Evolutionary conservation across 2,329 filamentous ascomycete species (phyloP).

Genomic region (Aspergillus piperis): DNA sequence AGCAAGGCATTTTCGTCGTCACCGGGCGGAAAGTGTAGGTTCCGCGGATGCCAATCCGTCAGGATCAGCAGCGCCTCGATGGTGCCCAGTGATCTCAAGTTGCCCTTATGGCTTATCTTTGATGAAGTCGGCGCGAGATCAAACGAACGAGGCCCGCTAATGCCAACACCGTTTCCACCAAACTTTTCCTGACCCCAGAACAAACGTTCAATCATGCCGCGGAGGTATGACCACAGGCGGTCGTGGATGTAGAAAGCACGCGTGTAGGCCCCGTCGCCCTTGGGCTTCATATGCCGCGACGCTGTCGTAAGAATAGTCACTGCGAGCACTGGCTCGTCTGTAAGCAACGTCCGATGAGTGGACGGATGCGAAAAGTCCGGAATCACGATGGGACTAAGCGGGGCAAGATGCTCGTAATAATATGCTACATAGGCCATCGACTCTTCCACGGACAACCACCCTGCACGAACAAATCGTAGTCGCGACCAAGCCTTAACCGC

Average conservation of each 20-base stretch:
- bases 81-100: conserved; percentile 84
- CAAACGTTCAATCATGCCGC: conserved; percentile 91
- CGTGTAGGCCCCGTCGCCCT: conserved; percentile 76
- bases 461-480: conserved; percentile 91
- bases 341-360: conserved; percentile 76
- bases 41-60: conserved; percentile 95
- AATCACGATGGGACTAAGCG: conserved; percentile 88
- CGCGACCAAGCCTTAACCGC: conserved; percentile 86
- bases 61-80: conserved; percentile 92
- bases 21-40: conserved; percentile 83
- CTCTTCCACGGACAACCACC: conserved; percentile 93
- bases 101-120: conserved; percentile 63
- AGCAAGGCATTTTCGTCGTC: conserved; percentile 66
- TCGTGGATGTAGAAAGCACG: conserved; percentile 91
- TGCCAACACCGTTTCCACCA: conserved; percentile 65
- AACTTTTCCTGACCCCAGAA: conserved; percentile 97
- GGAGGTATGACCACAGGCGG: conserved; percentile 90
- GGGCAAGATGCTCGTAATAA: conserved; percentile 89
- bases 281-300: conserved; percentile 79
- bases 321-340: conserved; percentile 88
- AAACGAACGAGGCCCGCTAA: conserved; percentile 70
- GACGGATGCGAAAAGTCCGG: conserved; percentile 84
- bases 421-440: conserved; percentile 94
- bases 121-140: conserved; percentile 60
- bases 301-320: conserved; percentile 90